Base-by-base conservation (phyloP, 169 alveolate genomes). In the Blepharisma undulans region DNA sequence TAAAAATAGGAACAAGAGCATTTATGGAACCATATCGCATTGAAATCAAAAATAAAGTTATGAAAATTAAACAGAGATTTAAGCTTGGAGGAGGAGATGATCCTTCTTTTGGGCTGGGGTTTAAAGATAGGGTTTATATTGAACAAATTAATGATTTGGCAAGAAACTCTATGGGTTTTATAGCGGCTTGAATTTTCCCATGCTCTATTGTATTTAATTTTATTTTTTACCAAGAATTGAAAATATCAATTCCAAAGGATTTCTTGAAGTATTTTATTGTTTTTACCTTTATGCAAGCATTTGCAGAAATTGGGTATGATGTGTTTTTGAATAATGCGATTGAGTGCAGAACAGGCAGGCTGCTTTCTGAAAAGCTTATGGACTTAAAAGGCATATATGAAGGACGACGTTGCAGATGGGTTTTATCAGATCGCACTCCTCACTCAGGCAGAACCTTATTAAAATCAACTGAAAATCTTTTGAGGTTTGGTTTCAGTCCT, bases 291-390 rank as follows among this genome's bases (percentile, higher is more conserved):
- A 82, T 82, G 29, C 89, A 82, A 30, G 89, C 89, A 3, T 34
- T 82, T 82, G 74, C 89, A 25, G 89, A 82, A 30, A 33, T 82
- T 4, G 74, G 74, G 7, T 82, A 82, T 60, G 89, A 60, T 7
- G 76, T 82, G 29, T 82, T 82, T 82, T 82, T 82, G 25, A 82
- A 82, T 60, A 82, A 82, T 30, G 89, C 89, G 8, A 48, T 82
- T 34, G 89, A 82, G 22, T 82, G 89, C 22, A 34, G 48, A 34
- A 82, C 89, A 22, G 89, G 89, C 27, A 22, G 89, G 7, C 34
- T 82, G 1, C 27, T 82, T 21, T 82, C 89, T 25, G 89, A 82
- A 30, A 82, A 82, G 48, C 6, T 82, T 6, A 30, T 30, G 27
- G 89, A 82, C 6, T 30, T 82, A 8, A 82, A 60, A 59, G 34